Evolutionary conservation across 352 stramenopile genomes (phyloP).

Genomic region (Phytophthora brassicae): DNA sequence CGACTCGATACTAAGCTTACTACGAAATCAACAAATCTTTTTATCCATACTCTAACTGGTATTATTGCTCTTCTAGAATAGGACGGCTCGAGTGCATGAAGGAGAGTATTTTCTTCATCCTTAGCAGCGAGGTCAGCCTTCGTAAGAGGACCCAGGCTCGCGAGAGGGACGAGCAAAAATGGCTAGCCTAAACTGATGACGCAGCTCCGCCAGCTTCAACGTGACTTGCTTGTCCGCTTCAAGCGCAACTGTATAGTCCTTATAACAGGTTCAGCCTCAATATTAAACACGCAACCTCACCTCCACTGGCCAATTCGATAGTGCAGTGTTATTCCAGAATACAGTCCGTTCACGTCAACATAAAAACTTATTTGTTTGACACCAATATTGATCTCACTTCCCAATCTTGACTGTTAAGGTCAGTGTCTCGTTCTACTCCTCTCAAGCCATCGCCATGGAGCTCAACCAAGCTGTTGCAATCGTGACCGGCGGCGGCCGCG

Average conservation of each 20-base stretch:
- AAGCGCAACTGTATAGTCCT: not conserved
- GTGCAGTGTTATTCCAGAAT: constrained; percentile 1
- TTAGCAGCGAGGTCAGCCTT: too few species aligned
- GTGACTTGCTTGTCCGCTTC: not conserved
- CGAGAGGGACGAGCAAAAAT: not conserved
- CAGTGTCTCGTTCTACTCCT: not conserved
- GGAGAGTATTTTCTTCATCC: too few species aligned
- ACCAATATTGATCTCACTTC: constrained; percentile 27
- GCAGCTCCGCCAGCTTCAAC: constrained; percentile 20
- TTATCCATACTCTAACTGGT: too few species aligned
- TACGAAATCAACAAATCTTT: too few species aligned
- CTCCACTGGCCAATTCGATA: not conserved
- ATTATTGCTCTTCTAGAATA: too few species aligned
- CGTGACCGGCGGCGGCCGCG: constrained; percentile 65
- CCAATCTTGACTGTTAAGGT: constrained; percentile 11
- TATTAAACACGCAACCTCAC: not conserved
- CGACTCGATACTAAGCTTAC: too few species aligned
- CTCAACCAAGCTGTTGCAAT: constrained; percentile 61
- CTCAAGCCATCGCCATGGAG: constrained; percentile 44
- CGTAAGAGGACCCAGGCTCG: not conserved
- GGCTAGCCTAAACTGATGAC: constrained; percentile 23
- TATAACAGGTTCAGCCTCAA: not conserved
- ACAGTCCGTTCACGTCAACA: constrained; percentile 30
- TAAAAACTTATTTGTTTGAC: constrained; percentile 1
- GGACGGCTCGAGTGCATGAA: too few species aligned